Base-by-base conservation (phyloP, 768 basidiomycete species). In the Collybiopsis luxurians region DNA sequence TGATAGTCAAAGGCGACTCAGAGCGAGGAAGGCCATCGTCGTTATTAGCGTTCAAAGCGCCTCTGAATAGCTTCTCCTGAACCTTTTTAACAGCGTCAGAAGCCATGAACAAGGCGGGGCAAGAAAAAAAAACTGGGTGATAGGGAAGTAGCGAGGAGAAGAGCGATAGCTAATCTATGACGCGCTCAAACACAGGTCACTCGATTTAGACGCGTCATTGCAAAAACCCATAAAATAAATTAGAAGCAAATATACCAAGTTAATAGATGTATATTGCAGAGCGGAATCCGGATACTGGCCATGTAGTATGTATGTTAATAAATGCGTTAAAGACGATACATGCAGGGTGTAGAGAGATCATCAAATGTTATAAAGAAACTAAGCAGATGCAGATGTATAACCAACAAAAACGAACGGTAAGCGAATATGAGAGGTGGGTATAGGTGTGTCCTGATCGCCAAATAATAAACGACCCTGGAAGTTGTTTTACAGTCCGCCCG, bases 21-120 rank as follows among this genome's bases (percentile, higher is more conserved):
- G 64, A 64, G 39, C 63, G 63, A 38, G 59, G 58, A 36, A 59
- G 59, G 11, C 48, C 54, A 26, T 63, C 50, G 19, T 51, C 50
- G 19, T 51, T 40, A 54, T 63, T 59, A 23, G 65, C 66, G 23
- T 64, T 69, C 27, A 69, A 66, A 26, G 77, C 77, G 57, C 82
- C 69, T 52, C 76, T 74, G 67, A 92, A 92, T 38, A 92, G 77
- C 71, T 82, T 90, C 28, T 80, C 83, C 64, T 92, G 91, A 13
- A 92, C 79, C 65, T 83, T 85, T 68, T 82, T 89, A 31, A 78
- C 71, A 5, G 80, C 64, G 24, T 55, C 45, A 31, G 54, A 55
- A 46, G 54, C 54, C 54, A 55, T 55, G 2, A 21, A 30, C 13
- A 51, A 27, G 38, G 12, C 12, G 34, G 17, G 1, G 51, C 19